phyloP scores from a whole-genome alignment of 75 land plant genomes.

The Gnetum montanum region DNA sequence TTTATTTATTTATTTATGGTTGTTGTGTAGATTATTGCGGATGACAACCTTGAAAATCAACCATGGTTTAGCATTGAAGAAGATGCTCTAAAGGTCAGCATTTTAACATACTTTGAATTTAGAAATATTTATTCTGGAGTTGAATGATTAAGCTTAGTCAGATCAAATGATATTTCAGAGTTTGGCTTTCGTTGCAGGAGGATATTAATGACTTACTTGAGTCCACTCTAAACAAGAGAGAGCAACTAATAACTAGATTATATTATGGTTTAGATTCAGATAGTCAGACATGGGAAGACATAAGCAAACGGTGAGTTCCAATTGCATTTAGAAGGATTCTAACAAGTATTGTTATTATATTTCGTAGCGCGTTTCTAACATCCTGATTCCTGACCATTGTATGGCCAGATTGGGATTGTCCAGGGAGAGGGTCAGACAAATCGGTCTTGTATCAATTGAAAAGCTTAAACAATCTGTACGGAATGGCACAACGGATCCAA shows the following conservation, averaged over 20 bases:
- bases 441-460: conserved; percentile 63
- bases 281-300: conserved; percentile 57
- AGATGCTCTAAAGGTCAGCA: conserved; percentile 14
- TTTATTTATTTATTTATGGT: background rate
- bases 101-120: too few species aligned
- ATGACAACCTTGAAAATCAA: conserved; percentile 42
- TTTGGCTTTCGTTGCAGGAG: conserved; percentile 39
- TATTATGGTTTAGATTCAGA: conserved; percentile 73
- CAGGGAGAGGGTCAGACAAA: conserved; percentile 63
- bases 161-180: too few species aligned
- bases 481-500: conserved; percentile 37
- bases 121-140: too few species aligned
- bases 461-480: conserved; percentile 55
- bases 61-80: conserved; percentile 73
- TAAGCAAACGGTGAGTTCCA: conserved; percentile 46
- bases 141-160: too few species aligned
- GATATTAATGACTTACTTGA: conserved; percentile 69
- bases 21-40: conserved; percentile 58
- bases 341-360: background rate
- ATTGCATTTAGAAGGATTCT: background rate
- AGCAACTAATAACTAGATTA: conserved; percentile 71
- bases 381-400: too few species aligned
- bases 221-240: conserved; percentile 44
- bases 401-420: conserved; percentile 57
- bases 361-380: too few species aligned